Base-by-base conservation (phyloP, 1,284 basidiomycete species). In the Cryptococcus maquisensis region DNA sequence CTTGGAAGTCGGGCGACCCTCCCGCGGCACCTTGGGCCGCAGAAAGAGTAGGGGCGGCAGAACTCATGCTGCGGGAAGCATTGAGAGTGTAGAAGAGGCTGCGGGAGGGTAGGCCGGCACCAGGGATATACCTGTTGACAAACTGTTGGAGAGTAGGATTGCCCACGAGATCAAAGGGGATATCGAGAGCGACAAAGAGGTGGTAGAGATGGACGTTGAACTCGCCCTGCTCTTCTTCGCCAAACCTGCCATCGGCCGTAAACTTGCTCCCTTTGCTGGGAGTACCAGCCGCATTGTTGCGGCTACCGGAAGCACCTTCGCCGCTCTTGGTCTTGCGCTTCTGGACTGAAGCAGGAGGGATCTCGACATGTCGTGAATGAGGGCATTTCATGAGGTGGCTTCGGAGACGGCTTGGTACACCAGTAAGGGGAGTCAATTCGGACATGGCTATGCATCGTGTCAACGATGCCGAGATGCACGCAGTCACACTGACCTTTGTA, bases 181-280 rank as follows among this genome's bases (percentile, higher is more conserved):
- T 36, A 13, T 48, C 47, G 10, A 48, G 35, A n/a, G 18, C 28
- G n/a, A 23, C 20, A 21, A 48, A 48, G 36, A 48, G 28, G 28
- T 48, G 47, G 32, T 21, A 48, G 32, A 48, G 47, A 24, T 48
- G 47, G 20, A 48, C 47, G 28, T 48, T 48, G 36, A 48, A 48
- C 21, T 48, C 47, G 35, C 18, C 47, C 21, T 48, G 47, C 20
- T 48, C 32, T 20, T 48, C 47, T 16, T 48, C 47, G 10, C 20
- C 18, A 20, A 48, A 36, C 18, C 21, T 48, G 4, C 36, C 47
- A 21, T 24, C 20, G 20, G 20, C 21, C 7, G 28, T 32, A 10
- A 32, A 32, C 10, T 32, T 32, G 10, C 24, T 20, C 7, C 20
- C 24, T 23, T 44, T 44, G 43, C 13, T 24, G 24, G 43, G 43